Evolutionary conservation across 202 grass and related monocot genomes (phyloP).

Genomic region (Panicum virgatum): DNA sequence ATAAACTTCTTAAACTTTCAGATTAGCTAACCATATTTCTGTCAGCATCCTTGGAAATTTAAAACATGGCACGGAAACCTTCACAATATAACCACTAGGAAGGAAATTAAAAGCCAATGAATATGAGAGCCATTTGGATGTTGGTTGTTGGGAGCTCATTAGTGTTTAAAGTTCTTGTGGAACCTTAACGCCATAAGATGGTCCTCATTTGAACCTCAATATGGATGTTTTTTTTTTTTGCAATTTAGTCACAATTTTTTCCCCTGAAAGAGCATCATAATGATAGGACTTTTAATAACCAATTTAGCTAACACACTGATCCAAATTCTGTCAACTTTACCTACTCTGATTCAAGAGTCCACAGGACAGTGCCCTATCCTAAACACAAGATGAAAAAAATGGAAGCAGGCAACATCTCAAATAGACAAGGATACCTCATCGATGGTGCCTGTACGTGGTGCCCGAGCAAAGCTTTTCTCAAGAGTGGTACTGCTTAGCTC

Average conservation of each 20-base stretch:
- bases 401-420: not conserved
- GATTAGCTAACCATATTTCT: not conserved
- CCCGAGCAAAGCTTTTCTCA: conserved; percentile 74
- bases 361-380: not conserved
- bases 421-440: conserved; percentile 56
- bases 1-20: not conserved
- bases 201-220: not conserved
- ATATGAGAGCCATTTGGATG: not conserved
- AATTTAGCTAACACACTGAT: not conserved
- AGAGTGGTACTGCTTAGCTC: conserved; percentile 75
- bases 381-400: not conserved
- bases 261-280: not conserved
- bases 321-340: not conserved
- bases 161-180: not conserved
- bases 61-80: not conserved
- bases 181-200: not conserved
- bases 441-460: conserved; percentile 32
- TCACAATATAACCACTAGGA: not conserved
- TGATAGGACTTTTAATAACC: not conserved
- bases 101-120: not conserved
- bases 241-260: not conserved
- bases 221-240: no score
- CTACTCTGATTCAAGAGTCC: not conserved
- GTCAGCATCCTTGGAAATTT: not conserved
- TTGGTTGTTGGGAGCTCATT: not conserved